Base-by-base conservation (phyloP, 2,329 filamentous ascomycete genomes). In the Epichloe typhina region DNA sequence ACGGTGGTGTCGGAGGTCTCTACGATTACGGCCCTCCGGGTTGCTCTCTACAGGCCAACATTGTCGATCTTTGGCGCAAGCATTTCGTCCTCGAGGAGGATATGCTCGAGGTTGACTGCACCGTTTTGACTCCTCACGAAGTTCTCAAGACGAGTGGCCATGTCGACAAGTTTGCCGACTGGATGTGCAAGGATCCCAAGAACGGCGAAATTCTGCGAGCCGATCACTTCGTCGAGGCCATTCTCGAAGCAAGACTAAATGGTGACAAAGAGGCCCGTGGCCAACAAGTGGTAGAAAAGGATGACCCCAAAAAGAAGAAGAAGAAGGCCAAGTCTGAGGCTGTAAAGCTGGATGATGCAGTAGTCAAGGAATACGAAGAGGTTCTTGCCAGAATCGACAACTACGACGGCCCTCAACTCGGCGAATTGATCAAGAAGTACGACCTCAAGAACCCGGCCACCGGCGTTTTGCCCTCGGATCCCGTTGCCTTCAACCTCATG, bases 161-260 rank as follows among this genome's bases (percentile, higher is more conserved):
- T 72, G 93, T 97, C 57, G 91, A 96, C 69, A 95, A 95, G 70
- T 97, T 97, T 64, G 86, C 88, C 69, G 91, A 97, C 69, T 97
- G 87, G 88, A 96, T 97, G 90, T 95, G 88, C 82, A 95, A 95
- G 71, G 93, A 98, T 69, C 88, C 91, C 56, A 94, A 95, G 77
- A 95, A 85, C 62, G 93, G 93, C 65, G 93, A 98, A 69, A 95
- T 96, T 64, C 82, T 98, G 66, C 83, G 93, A 59, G 89, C 93
- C 52, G 93, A 98, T 65, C 93, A 98, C 73, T 80, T 97, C 61
- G 90, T 98, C 58, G 90, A 97, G 75, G 88, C 95, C 61, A 83
- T 96, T 38, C 80, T 98, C 49, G 90, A 96, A 73, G 74, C 80
- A 46, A 79, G 93, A 39, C 71, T 98, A 54, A 91, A 90, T 69